These are phyloP conservation scores for Debaryomycetaceae sp. DNA, from an alignment of 1,139 yeast species.

Conservation along the genomic window DNA sequence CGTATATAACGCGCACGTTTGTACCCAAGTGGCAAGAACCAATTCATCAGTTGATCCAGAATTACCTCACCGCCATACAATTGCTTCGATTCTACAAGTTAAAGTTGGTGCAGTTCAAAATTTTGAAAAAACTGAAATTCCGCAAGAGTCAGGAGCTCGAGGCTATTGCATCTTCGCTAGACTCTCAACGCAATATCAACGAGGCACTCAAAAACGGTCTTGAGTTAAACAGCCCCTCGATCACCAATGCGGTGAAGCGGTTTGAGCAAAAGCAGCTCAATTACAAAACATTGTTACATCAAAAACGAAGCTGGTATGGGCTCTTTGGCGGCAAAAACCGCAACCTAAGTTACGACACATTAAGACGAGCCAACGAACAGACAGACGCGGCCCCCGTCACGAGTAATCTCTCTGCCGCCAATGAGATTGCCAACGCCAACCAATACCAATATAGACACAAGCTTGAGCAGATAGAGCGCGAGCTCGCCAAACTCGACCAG, in stretches of 20 bases:
- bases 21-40: slow-evolving; percentile 48
- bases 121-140: slow-evolving; percentile 38
- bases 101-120: slow-evolving; percentile 40
- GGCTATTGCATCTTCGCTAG: slow-evolving; percentile 19
- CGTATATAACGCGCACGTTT: slow-evolving; percentile 29
- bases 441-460: slow-evolving; percentile 21
- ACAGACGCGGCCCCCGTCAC: neutral
- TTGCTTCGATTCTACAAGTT: slow-evolving; percentile 42
- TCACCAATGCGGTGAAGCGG: slow-evolving; percentile 32
- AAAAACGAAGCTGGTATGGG: slow-evolving; percentile 43
- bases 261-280: slow-evolving; percentile 23
- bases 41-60: slow-evolving; percentile 37
- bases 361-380: slow-evolving; percentile 2
- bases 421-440: slow-evolving; percentile 5
- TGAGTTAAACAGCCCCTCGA: slow-evolving; percentile 36
- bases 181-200: slow-evolving; percentile 12
- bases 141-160: slow-evolving; percentile 35
- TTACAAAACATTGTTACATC: slow-evolving; percentile 2
- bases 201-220: slow-evolving; percentile 24
- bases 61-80: slow-evolving; percentile 34
- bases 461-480: slow-evolving; percentile 36
- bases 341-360: slow-evolving; percentile 3
- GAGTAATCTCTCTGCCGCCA: slow-evolving; percentile 4
- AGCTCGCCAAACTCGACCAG: slow-evolving; percentile 39
- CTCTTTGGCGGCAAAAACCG: slow-evolving; percentile 37